Evolutionary conservation across 1,284 basidiomycete species (phyloP).

Genomic region (Ganoderma multipileum): DNA sequence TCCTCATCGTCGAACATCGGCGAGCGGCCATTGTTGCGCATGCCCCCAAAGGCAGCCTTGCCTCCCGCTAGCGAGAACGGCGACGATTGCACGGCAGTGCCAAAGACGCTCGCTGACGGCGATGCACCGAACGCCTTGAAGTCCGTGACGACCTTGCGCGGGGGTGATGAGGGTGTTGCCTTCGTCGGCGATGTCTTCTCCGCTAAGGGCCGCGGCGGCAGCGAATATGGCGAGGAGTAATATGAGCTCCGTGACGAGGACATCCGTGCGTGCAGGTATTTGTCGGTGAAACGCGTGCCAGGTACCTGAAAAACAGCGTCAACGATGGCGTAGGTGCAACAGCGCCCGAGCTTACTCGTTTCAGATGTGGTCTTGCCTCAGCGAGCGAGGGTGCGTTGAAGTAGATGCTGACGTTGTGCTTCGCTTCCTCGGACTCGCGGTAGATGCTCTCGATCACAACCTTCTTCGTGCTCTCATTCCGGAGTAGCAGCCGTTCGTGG

Average conservation of each 20-base stretch:
- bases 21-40: constrained; percentile 52
- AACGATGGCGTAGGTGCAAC: constrained; percentile 6
- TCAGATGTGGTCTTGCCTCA: constrained; percentile 82
- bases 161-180: constrained; percentile 59
- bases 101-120: constrained; percentile 76
- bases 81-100: constrained; percentile 77
- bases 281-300: constrained; percentile 92
- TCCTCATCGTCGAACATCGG: constrained; percentile 54
- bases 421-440: constrained; percentile 86
- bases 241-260: constrained; percentile 56
- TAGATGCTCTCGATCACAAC: constrained; percentile 98
- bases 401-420: constrained; percentile 92
- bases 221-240: constrained; percentile 57
- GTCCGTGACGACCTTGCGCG: constrained; percentile 86
- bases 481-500: constrained; percentile 88
- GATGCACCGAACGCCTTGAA: constrained; percentile 91
- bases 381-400: constrained; percentile 75
- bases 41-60: constrained; percentile 80
- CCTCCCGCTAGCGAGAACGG: constrained; percentile 83
- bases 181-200: constrained; percentile 45
- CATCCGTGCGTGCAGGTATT: constrained; percentile 84
- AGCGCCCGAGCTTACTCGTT: constrained; percentile 63
- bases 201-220: constrained; percentile 46
- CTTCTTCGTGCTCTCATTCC: constrained; percentile 97
- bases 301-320: constrained; percentile 65